Evolutionary conservation across 2,329 filamentous ascomycete species (phyloP).

Genomic region (Whalleya microplaca): DNA sequence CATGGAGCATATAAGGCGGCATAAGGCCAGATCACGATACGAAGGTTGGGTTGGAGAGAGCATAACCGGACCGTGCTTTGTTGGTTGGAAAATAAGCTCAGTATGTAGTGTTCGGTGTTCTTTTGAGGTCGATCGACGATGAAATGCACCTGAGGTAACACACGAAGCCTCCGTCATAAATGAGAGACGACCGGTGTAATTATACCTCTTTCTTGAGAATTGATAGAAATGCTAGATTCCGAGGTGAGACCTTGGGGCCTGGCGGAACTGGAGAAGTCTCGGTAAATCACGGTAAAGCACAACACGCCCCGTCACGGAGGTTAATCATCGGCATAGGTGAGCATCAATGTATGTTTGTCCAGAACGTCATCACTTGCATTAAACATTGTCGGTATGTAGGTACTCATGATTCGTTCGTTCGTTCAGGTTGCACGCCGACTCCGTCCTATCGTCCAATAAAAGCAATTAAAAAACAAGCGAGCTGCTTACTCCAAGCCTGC

Average conservation of each 20-base stretch:
- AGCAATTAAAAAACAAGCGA: no score
- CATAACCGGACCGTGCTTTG: constrained; percentile 11
- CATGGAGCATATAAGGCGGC: constrained; percentile 8
- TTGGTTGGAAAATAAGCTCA: constrained; percentile 16
- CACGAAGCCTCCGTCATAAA: constrained; percentile 23
- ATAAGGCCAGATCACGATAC: constrained; percentile 18
- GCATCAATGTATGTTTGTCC: background rate
- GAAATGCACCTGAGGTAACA: constrained; percentile 14
- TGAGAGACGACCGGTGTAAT: constrained; percentile 16
- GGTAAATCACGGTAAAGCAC: background rate
- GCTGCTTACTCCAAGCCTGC: background rate
- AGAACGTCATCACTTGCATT: background rate
- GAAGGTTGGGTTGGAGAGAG: constrained; percentile 16
- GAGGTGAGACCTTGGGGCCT: background rate
- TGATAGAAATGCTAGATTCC: background rate
- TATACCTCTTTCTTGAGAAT: background rate
- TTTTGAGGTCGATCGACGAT: constrained; percentile 20
- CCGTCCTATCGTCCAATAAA: background rate
- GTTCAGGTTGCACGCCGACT: background rate
- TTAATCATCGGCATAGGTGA: background rate
- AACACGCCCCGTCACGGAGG: background rate
- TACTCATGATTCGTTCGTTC: background rate
- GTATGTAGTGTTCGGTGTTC: background rate
- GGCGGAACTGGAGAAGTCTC: background rate
- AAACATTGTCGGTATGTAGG: background rate